Evolutionary conservation across 768 basidiomycete species (phyloP).

Genomic region (Podaxis pistillaris): DNA sequence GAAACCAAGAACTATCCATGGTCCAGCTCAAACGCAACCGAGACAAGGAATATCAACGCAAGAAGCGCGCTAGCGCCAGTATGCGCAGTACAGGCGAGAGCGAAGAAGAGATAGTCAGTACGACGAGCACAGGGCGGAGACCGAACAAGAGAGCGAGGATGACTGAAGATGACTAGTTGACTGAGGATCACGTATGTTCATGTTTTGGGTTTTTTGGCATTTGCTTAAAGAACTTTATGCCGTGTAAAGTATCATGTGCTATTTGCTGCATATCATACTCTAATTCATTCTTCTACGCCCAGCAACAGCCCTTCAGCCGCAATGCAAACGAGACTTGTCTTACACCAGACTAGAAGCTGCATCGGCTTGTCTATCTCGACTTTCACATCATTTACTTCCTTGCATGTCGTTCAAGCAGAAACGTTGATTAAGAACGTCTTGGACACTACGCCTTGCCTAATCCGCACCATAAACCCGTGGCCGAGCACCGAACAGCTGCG

Average conservation of each 20-base stretch:
- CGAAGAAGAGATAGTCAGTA: conserved; percentile 64
- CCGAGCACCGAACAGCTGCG: too few relatives aligned
- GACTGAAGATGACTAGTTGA: conserved; percentile 67
- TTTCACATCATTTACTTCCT: too few relatives aligned
- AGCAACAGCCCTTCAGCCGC: not conserved
- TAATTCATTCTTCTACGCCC: conserved; percentile 1
- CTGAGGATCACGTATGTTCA: conserved; percentile 25
- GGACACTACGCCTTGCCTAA: too few relatives aligned
- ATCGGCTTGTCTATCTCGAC: too few relatives aligned
- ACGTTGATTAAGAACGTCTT: too few relatives aligned
- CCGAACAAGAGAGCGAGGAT: conserved; percentile 68
- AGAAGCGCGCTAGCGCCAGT: conserved; percentile 66
- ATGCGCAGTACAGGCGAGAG: conserved; percentile 70
- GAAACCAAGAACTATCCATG: conserved; percentile 62
- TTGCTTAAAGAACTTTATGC: not conserved
- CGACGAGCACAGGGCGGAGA: conserved; percentile 48
- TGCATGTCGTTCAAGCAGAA: too few relatives aligned
- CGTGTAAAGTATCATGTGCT: not conserved
- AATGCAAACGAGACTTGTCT: conserved; percentile 4
- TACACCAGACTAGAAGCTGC: not conserved
- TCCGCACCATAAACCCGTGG: too few relatives aligned
- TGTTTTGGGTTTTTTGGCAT: not conserved
- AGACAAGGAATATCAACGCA: conserved; percentile 80
- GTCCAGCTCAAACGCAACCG: conserved; percentile 75
- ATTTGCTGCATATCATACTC: conserved; percentile 9